phyloP scores from a whole-genome alignment of 768 basidiomycete species.

The Suillus occidentalis region DNA sequence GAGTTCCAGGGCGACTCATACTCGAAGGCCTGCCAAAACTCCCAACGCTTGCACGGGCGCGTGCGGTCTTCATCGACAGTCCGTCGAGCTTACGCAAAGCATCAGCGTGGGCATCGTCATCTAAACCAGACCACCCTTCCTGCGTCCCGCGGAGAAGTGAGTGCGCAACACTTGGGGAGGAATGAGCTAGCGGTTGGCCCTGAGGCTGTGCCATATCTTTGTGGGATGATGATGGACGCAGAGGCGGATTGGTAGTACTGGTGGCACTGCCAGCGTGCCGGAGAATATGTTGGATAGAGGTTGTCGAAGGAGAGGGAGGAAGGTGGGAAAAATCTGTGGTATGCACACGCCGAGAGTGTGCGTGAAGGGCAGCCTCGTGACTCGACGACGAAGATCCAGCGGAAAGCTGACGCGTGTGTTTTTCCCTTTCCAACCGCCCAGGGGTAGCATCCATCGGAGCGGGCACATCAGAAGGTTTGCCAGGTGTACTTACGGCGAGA shows the following conservation, averaged over 20 bases:
- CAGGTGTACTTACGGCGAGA: conserved; percentile 36
- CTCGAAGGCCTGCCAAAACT: conserved; percentile 68
- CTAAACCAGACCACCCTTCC: conserved; percentile 85
- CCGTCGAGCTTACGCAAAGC: conserved; percentile 93
- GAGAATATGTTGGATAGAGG: conserved; percentile 83
- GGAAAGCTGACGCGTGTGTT: conserved; percentile 67
- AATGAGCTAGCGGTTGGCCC: conserved; percentile 38
- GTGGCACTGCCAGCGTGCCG: conserved; percentile 50
- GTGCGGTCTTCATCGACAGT: conserved; percentile 70
- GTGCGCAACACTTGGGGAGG: conserved; percentile 72
- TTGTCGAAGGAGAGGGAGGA: conserved; percentile 89
- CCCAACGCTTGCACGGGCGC: conserved; percentile 74
- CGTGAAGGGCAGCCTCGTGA: conserved; percentile 43
- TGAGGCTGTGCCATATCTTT: conserved; percentile 36
- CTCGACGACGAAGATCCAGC: conserved; percentile 67
- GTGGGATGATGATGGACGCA: conserved; percentile 36
- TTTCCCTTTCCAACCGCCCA: conserved; percentile 28
- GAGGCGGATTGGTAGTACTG: conserved; percentile 36
- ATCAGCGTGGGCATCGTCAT: conserved; percentile 87
- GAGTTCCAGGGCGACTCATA: conserved; percentile 73
- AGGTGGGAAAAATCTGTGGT: conserved; percentile 85
- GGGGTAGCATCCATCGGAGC: conserved; percentile 23
- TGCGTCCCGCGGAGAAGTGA: conserved; percentile 85
- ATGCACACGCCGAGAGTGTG: conserved; percentile 58
- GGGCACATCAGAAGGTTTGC: conserved; percentile 24